Percentiles rank a stretch among this genome's conserved stretches.
These are phyloP conservation scores for Gentiana macrophylla DNA, from an alignment of 257 asterid species.

Conservation along the genomic window DNA sequence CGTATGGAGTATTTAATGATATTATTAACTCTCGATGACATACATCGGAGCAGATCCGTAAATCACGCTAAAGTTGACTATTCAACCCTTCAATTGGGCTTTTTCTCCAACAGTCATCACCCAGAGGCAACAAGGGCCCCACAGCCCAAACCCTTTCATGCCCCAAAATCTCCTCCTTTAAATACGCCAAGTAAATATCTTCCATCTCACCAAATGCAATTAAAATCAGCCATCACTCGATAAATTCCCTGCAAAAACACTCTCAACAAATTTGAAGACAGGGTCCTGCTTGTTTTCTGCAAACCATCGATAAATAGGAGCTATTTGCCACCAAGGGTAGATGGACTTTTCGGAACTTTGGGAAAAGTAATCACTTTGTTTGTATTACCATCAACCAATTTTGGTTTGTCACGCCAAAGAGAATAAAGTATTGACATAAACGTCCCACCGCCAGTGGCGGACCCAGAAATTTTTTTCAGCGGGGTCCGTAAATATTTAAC, in stretches of 20 bases:
- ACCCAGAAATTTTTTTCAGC: too few relatives aligned
- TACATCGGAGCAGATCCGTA: too few relatives aligned
- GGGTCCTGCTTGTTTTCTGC: slow-evolving; percentile 25
- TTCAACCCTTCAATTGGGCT: too few relatives aligned
- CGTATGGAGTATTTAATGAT: too few relatives aligned
- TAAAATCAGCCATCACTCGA: slow-evolving; percentile 41
- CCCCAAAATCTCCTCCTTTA: slow-evolving; percentile 28
- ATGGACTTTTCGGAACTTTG: slow-evolving; percentile 36
- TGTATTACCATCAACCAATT: slow-evolving; percentile 10
- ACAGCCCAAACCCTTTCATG: slow-evolving; percentile 50
- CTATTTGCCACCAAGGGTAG: slow-evolving; percentile 76
- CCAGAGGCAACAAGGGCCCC: slow-evolving; percentile 52
- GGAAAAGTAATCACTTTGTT: slow-evolving; percentile 24
- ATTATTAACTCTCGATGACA: too few relatives aligned
- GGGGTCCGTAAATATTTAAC: too few relatives aligned
- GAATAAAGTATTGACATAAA: slow-evolving; percentile 26
- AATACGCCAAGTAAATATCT: slow-evolving; percentile 25
- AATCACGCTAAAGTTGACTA: too few relatives aligned
- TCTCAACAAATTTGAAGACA: slow-evolving; percentile 30
- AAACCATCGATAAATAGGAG: slow-evolving; percentile 43
- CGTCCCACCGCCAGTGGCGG: too few relatives aligned
- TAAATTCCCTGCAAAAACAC: slow-evolving; percentile 15
- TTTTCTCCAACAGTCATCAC: too few relatives aligned
- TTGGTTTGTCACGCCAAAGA: slow-evolving; percentile 46
- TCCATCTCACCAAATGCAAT: slow-evolving; percentile 49